A percentile compares a stretch with the other conserved stretches of the same genome.
Evolutionary conservation across 2,329 filamentous ascomycete genomes (phyloP).

Genomic region (Aureobasidium sp.): DNA sequence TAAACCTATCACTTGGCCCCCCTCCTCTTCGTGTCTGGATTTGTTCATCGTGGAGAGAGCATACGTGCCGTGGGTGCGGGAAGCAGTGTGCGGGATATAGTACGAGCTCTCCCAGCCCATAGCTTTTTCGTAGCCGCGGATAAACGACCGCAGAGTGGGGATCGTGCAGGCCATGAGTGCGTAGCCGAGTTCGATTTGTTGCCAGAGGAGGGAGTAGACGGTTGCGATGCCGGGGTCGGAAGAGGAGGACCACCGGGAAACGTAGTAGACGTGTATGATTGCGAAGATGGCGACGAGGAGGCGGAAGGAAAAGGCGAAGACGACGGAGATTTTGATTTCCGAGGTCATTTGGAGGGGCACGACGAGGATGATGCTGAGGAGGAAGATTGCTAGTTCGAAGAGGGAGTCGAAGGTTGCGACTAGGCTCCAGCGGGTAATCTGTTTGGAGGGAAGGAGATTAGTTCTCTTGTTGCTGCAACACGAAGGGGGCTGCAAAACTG

Average conservation of each 20-base stretch:
- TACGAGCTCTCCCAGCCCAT: slow-evolving; percentile 17
- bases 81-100: neutral
- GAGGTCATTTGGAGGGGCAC: slow-evolving; percentile 23
- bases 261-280: slow-evolving; percentile 5
- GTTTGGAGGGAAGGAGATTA: neutral
- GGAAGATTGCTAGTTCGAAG: slow-evolving; percentile 21
- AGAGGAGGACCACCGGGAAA: slow-evolving; percentile 12
- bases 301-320: slow-evolving; percentile 23
- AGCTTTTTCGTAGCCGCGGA: slow-evolving; percentile 20
- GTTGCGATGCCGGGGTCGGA: slow-evolving; percentile 18
- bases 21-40: neutral
- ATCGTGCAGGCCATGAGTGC: slow-evolving; percentile 24
- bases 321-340: slow-evolving; percentile 23
- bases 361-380: slow-evolving; percentile 20
- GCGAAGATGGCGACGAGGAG: slow-evolving; percentile 16
- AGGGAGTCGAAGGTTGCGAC: slow-evolving; percentile 21
- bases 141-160: slow-evolving; percentile 24
- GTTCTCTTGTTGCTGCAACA: too few relatives aligned
- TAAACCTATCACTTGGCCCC: neutral
- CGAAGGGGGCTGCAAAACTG: too few relatives aligned
- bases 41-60: neutral
- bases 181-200: slow-evolving; percentile 23
- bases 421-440: slow-evolving; percentile 20
- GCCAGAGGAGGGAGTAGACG: slow-evolving; percentile 21
- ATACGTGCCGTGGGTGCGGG: neutral